Conservation (phyloP, 305 asterid species). For the Solanum aculeatissimum region DNA sequence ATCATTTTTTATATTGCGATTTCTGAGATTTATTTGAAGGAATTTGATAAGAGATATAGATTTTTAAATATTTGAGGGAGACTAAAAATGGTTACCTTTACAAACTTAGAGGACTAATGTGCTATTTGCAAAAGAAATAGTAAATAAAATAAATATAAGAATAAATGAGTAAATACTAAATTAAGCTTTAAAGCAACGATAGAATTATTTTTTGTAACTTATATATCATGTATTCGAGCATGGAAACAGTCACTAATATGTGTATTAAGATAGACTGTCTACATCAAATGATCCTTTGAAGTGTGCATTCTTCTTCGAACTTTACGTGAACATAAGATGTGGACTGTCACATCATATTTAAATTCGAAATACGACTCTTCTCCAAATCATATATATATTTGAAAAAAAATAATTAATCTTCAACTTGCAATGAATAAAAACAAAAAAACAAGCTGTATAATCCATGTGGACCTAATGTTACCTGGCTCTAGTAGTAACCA, state of each 20-base stretch:
- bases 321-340: background rate
- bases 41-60: accelerated
- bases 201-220: background rate
- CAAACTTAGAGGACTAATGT: background rate
- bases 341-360: background rate
- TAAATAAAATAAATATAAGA: background rate
- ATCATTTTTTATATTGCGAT: background rate
- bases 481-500: background rate
- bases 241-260: no score
- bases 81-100: background rate
- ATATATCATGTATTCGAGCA: background rate
- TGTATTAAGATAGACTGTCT: no score
- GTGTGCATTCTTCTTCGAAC: background rate
- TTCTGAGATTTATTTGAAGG: background rate
- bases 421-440: background rate
- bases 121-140: background rate
- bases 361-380: background rate
- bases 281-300: no score
- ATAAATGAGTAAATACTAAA: background rate
- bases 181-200: background rate
- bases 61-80: no score
- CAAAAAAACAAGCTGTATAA: background rate
- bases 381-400: background rate
- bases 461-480: background rate
- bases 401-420: background rate